phyloP scores from a whole-genome alignment of 345 rosid genomes.

The Salix viminalis region DNA sequence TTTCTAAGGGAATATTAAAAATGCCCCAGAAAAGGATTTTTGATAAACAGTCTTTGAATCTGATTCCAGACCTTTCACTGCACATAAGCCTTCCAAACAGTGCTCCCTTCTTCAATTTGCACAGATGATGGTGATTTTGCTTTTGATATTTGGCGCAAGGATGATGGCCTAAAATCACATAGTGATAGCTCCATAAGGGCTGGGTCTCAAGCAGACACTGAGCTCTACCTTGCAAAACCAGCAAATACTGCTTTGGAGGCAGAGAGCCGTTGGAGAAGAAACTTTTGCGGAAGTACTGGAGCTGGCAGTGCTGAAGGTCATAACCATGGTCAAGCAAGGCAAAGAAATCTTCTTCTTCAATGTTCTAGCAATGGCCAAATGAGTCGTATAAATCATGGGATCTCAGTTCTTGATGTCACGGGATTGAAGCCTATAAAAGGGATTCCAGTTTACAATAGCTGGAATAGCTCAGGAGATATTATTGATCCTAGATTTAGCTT shows the following conservation, averaged over 20 bases:
- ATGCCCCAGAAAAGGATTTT: constrained; percentile 28
- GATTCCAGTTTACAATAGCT: constrained; percentile 38
- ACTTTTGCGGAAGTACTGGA: background rate
- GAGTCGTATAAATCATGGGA: constrained; percentile 24
- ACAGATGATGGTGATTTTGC: constrained; percentile 17
- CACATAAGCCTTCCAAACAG: constrained; percentile 54
- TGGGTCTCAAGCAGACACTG: constrained; percentile 22
- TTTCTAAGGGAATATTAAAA: background rate
- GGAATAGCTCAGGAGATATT: background rate
- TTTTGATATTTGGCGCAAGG: constrained; percentile 31
- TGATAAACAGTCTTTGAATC: constrained; percentile 23
- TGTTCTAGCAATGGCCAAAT: background rate
- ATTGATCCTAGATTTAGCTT: constrained; percentile 25
- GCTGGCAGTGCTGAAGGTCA: background rate
- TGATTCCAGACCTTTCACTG: constrained; percentile 53
- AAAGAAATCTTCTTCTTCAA: constrained; percentile 6
- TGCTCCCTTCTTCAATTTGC: constrained; percentile 31
- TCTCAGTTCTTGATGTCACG: constrained; percentile 28
- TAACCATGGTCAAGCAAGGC: constrained; percentile 2
- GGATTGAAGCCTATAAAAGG: constrained; percentile 43
- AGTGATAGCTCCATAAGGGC: constrained; percentile 29
- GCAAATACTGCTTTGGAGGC: constrained; percentile 6
- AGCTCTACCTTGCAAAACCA: constrained; percentile 39
- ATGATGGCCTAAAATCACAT: constrained; percentile 20
- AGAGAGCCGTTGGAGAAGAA: constrained; percentile 25